Percentiles rank a stretch among this genome's conserved stretches.
Evolutionary conservation across 192 early-diverging fungal species (phyloP).

Genomic region (Backusella macrospora): DNA sequence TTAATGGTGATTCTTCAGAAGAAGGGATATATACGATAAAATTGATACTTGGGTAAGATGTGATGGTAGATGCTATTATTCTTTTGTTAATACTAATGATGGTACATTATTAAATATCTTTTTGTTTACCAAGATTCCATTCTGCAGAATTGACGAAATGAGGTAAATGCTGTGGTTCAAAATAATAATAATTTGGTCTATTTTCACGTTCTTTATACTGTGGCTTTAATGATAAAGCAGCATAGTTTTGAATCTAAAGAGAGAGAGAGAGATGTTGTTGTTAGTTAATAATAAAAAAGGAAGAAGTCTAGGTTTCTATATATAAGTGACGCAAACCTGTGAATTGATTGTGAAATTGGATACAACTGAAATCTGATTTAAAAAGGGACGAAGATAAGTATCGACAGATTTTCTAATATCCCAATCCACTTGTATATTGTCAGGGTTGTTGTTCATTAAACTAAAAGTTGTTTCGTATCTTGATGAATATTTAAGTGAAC

Average conservation of each 20-base stretch:
- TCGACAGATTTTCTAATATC: slow-evolving; percentile 74
- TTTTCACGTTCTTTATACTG: slow-evolving; percentile 47
- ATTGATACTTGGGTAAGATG: slow-evolving; percentile 81
- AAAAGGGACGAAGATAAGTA: slow-evolving; percentile 71
- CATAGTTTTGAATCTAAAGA: slow-evolving; percentile 72
- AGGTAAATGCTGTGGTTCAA: slow-evolving; percentile 75
- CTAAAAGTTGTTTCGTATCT: slow-evolving; percentile 87
- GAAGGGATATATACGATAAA: slow-evolving; percentile 89
- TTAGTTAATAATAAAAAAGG: background rate
- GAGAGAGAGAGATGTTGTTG: too few relatives aligned
- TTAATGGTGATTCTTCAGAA: slow-evolving; percentile 65
- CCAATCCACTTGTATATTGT: slow-evolving; percentile 73
- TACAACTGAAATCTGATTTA: slow-evolving; percentile 66
- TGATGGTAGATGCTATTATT: slow-evolving; percentile 77
- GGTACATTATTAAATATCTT: background rate
- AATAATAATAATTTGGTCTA: slow-evolving; percentile 46
- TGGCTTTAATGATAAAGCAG: slow-evolving; percentile 73
- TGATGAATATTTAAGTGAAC: slow-evolving; percentile 83
- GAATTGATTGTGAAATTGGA: slow-evolving; percentile 80
- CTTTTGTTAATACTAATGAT: background rate
- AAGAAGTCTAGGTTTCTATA: background rate
- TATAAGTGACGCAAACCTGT: slow-evolving; percentile 45
- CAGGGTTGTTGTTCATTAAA: slow-evolving; percentile 83
- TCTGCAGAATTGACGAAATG: slow-evolving; percentile 96
- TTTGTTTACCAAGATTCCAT: slow-evolving; percentile 84